Evolutionary conservation across 345 rosid species (phyloP).

Genomic region (Toxicodendron radicans): DNA sequence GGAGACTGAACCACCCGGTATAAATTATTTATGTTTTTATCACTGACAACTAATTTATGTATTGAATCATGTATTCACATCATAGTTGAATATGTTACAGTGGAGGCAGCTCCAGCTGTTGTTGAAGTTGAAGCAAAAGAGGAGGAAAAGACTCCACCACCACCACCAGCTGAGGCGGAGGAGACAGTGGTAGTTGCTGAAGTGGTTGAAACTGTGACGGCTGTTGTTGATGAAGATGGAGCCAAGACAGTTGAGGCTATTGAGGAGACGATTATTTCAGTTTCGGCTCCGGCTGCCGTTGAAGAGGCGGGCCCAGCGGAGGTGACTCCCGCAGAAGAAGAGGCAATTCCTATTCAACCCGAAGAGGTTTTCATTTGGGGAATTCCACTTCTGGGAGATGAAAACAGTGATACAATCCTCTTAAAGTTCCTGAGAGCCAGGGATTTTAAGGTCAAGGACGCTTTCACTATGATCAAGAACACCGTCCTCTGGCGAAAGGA

Average conservation of each 20-base stretch:
- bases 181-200: conserved; percentile 26
- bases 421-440: conserved; percentile 79
- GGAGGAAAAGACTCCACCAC: conserved; percentile 19
- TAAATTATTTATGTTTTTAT: too few species aligned
- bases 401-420: conserved; percentile 67
- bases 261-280: conserved; percentile 73
- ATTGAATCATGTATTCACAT: too few species aligned
- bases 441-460: conserved; percentile 75
- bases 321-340: conserved; percentile 9
- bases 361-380: conserved; percentile 64
- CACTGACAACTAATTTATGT: too few species aligned
- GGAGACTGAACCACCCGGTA: conserved; percentile 12
- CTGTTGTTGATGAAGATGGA: conserved; percentile 73
- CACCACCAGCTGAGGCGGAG: conserved; percentile 1
- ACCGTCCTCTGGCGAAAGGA: conserved; percentile 72
- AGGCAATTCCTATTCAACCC: conserved; percentile 7
- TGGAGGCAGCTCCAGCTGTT: conserved; percentile 9
- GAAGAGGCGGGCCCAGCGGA: neutral
- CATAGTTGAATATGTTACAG: neutral
- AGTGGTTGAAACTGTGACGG: conserved; percentile 42
- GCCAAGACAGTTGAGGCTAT: conserved; percentile 85
- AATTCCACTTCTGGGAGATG: conserved; percentile 72
- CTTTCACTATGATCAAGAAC: conserved; percentile 70
- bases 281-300: conserved; percentile 1
- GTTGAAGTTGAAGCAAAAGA: conserved; percentile 30